Evolutionary conservation across 352 stramenopile genomes (phyloP), one percentile per base, ranked within the genome.

Genomic region (Globisporangium apiculatum): DNA sequence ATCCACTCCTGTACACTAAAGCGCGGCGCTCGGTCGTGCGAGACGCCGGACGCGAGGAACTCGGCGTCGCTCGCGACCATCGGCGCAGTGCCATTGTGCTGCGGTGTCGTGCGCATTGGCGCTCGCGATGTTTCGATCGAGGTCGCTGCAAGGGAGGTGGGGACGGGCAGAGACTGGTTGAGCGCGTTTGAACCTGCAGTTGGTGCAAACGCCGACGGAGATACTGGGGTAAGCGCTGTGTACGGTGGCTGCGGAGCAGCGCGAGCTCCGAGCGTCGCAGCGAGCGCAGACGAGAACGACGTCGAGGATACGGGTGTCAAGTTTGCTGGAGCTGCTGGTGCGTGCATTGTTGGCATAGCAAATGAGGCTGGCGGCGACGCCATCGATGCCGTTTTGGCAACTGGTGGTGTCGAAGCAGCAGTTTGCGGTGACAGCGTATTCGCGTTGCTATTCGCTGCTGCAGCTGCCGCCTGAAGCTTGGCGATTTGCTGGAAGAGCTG

Each of bases 401-500:
- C 24, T 31, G 24, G 24, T 31, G 24, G 24, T 31, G 24, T 3
- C 24, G 24, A 31, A 31, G 5, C 55, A 7, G 43, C 48, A 14
- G 58, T 48, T 52, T 17, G 31, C 12, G 61, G 50, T 53, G 61
- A 53, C 10, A 50, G 56, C 4, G 24, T 43, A 35, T 10, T 48
- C 7, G 47, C 60, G 31, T 45, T 59, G 31, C 8, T 49, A 10
- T 17, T 51, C 0, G 58, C 42, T 5, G 52, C 58, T 9, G 49
- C 17, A 10, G 57, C n/a, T 24, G 53, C 41, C 0, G 64, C 60
- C 62, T 90, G 81, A 4, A 93, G 80, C 60, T 77, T 82, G 31
- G 83, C 83, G 31, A 93, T 79, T 57, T 89, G 75, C 64, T 91
- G 77, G 66, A 93, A 93, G 51, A 93, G 71, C 63, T 93, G 75